These are phyloP conservation scores for Leccinum pachyderme DNA, from an alignment of 1,284 basidiomycete species.

Conservation along the genomic window DNA sequence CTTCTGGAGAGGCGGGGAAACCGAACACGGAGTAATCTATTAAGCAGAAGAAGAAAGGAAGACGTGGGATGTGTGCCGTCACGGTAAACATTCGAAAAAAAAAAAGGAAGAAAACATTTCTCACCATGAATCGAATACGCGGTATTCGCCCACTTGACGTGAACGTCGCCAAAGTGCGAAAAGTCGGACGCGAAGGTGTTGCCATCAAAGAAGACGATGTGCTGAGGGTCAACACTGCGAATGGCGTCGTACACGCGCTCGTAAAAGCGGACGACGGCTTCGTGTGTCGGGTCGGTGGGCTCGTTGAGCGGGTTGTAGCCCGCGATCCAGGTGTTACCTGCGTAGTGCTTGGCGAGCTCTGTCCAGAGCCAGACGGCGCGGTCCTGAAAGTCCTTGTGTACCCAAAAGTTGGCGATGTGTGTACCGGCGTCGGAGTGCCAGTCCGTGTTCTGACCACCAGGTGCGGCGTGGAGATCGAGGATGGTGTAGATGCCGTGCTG, in stretches of 20 bases:
- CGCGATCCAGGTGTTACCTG: constrained; percentile 64
- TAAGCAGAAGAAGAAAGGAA: neutral
- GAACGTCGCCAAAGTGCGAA: constrained; percentile 61
- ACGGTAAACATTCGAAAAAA: neutral
- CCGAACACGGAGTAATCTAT: constrained; percentile 52
- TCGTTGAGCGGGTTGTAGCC: constrained; percentile 79
- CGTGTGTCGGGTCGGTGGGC: constrained; percentile 60
- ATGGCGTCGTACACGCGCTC: constrained; percentile 64
- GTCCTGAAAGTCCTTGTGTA: constrained; percentile 77
- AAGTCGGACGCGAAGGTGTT: constrained; percentile 80
- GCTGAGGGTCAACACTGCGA: constrained; percentile 59
- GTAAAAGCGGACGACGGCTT: constrained; percentile 58
- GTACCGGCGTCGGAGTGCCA: constrained; percentile 55
- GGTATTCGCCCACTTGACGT: constrained; percentile 57
- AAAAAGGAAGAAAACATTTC: neutral
- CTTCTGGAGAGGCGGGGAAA: constrained; percentile 64
- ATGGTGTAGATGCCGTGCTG: constrained; percentile 58
- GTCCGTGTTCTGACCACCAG: constrained; percentile 58
- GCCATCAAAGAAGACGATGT: constrained; percentile 66
- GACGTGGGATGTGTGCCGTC: neutral
- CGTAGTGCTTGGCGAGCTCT: constrained; percentile 64
- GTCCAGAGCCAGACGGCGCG: constrained; percentile 68
- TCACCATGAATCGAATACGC: constrained; percentile 75
- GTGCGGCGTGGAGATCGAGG: constrained; percentile 60
- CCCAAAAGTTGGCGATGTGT: constrained; percentile 65